Percentiles rank a stretch among this genome's conserved stretches.
Conservation (phyloP, 169 alveolate species). For the Plasmodium inui region DNA sequence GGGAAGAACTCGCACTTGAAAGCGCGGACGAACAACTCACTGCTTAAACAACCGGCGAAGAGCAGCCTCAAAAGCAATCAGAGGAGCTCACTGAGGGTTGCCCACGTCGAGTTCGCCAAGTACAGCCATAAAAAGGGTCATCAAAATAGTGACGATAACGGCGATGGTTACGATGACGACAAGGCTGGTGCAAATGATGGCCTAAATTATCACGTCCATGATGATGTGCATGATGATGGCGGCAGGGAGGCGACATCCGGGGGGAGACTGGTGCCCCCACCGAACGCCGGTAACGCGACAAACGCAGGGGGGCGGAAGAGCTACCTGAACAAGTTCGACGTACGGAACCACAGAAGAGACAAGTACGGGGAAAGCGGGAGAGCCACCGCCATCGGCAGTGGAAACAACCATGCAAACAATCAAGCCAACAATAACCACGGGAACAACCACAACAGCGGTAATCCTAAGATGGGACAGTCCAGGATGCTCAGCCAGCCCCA, state of each 20-base stretch:
- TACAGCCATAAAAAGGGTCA: neutral
- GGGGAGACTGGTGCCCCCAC: neutral
- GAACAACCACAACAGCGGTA: neutral
- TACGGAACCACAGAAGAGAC: neutral
- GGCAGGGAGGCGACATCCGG: slow-evolving; percentile 1
- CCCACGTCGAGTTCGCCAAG: neutral
- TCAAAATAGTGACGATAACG: neutral
- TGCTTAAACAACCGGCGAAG: slow-evolving; percentile 35
- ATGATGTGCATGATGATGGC: neutral
- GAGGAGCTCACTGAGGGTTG: neutral
- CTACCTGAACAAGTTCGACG: neutral
- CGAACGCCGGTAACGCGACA: neutral
- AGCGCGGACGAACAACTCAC: slow-evolving; percentile 19
- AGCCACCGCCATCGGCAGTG: neutral
- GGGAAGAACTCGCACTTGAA: slow-evolving; percentile 30
- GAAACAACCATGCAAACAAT: slow-evolving; percentile 4
- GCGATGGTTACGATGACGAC: neutral
- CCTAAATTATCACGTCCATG: neutral
- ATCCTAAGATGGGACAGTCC: neutral
- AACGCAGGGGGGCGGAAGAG: neutral
- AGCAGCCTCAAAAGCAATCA: slow-evolving; percentile 32
- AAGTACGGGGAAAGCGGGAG: neutral
- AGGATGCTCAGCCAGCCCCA: neutral
- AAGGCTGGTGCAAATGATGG: neutral
- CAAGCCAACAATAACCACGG: too few relatives aligned